phyloP scores from a whole-genome alignment of 2,329 filamentous ascomycete genomes.

The Pseudogymnoascus sp. region DNA sequence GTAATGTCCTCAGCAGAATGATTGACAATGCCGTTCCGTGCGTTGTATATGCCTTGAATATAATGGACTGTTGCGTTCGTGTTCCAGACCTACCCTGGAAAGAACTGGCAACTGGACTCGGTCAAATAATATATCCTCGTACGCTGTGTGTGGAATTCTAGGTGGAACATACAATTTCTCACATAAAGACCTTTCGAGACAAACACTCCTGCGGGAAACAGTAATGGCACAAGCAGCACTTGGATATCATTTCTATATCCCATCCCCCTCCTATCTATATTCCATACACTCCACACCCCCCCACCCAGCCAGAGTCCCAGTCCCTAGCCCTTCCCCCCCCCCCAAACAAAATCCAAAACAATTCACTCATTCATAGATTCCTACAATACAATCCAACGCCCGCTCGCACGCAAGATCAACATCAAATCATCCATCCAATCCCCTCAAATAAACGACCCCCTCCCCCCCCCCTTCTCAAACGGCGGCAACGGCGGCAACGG shows the following conservation, averaged over 20 bases:
- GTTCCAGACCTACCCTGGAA: no score
- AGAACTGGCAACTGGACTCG: no score
- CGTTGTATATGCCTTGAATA: no score
- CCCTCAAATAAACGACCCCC: slow-evolving; percentile 6
- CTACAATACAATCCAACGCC: neutral
- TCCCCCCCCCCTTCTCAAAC: slow-evolving; percentile 10
- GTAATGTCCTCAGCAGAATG: no score
- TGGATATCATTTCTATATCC: neutral
- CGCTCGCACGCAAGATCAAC: neutral
- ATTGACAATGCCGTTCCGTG: no score
- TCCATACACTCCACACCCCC: neutral
- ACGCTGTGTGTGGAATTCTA: no score
- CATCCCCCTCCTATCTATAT: neutral
- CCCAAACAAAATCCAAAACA: neutral
- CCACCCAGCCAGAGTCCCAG: neutral
- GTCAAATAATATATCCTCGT: no score
- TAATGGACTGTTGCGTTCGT: no score
- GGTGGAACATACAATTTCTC: no score
- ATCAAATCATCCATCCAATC: neutral
- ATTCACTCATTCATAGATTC: neutral
- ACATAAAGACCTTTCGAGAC: no score
- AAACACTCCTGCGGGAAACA: no score
- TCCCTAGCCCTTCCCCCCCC: neutral
- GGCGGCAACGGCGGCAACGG: slow-evolving; percentile 11
- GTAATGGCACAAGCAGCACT: no score